These are phyloP conservation scores for Camellia granthamiana DNA, from an alignment of 148 eudicot species.

Conservation along the genomic window DNA sequence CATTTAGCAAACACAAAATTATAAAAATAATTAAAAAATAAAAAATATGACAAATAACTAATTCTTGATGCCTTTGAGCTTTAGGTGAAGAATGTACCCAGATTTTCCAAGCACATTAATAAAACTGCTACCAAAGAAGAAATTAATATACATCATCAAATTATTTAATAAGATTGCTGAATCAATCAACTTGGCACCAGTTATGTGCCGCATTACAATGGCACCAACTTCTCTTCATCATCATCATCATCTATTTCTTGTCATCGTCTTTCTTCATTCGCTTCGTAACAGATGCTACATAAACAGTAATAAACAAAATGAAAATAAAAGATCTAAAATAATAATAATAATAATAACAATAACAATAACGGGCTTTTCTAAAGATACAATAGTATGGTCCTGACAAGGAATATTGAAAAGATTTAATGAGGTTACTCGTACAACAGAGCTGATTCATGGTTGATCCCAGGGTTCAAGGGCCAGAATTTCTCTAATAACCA, in stretches of 20 bases:
- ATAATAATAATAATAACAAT: neutral
- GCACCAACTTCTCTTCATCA: too few species aligned
- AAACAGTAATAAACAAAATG: neutral
- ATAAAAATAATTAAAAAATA: too few species aligned
- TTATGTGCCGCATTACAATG: too few species aligned
- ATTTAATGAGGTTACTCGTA: neutral
- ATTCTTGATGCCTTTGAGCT: too few species aligned
- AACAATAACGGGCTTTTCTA: neutral
- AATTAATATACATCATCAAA: neutral
- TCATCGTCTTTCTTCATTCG: neutral
- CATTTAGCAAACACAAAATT: too few species aligned
- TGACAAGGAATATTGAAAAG: neutral
- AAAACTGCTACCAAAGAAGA: too few species aligned
- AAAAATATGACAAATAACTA: too few species aligned
- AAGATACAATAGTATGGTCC: neutral
- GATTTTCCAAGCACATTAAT: too few species aligned
- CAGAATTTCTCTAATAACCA: slow-evolving; percentile 51
- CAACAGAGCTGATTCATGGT: neutral
- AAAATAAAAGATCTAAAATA: neutral
- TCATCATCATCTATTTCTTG: neutral
- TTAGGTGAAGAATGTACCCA: too few species aligned
- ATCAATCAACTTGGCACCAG: neutral
- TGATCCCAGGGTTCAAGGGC: slow-evolving; percentile 39
- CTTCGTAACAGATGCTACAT: neutral
- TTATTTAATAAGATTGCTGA: neutral